phyloP scores from a whole-genome alignment of 2,329 filamentous ascomycete genomes.

The Calonectria naviculata region DNA sequence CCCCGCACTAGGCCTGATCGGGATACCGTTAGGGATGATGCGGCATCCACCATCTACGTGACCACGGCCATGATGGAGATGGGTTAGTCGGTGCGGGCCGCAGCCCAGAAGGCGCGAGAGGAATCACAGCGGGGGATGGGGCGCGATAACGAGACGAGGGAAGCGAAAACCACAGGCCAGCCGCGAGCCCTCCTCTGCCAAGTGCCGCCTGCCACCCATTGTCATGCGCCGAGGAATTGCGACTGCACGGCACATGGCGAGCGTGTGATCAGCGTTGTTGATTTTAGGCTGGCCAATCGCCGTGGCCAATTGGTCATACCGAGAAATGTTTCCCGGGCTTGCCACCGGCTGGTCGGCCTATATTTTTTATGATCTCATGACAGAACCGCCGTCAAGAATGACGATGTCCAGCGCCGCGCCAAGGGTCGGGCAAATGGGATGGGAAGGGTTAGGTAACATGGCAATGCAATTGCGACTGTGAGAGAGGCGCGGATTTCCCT shows the following conservation, averaged over 20 bases:
- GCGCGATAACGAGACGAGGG: constrained; percentile 26
- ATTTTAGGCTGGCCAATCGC: constrained; percentile 33
- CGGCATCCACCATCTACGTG: constrained; percentile 10
- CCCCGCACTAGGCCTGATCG: constrained; percentile 24
- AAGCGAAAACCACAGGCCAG: neutral
- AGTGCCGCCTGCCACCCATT: neutral
- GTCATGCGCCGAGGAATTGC: constrained; percentile 14
- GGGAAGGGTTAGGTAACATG: constrained; percentile 25
- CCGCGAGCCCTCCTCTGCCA: neutral
- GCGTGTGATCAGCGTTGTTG: neutral
- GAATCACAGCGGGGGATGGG: neutral
- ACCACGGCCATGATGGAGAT: constrained; percentile 11
- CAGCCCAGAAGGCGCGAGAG: constrained; percentile 14
- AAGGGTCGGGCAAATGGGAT: neutral
- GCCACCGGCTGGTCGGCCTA: constrained; percentile 5
- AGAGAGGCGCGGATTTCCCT: constrained; percentile 1
- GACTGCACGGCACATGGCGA: neutral
- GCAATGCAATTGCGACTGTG: no score
- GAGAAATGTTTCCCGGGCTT: constrained; percentile 2
- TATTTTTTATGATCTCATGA: constrained; percentile 9
- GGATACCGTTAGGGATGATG: constrained; percentile 27
- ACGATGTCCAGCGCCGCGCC: constrained; percentile 5
- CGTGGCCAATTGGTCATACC: constrained; percentile 30
- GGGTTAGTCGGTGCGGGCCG: constrained; percentile 15
- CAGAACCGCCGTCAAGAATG: constrained; percentile 5